phyloP scores from a whole-genome alignment of 2,329 filamentous ascomycete genomes.

The Zasmidium citrigriseum region DNA sequence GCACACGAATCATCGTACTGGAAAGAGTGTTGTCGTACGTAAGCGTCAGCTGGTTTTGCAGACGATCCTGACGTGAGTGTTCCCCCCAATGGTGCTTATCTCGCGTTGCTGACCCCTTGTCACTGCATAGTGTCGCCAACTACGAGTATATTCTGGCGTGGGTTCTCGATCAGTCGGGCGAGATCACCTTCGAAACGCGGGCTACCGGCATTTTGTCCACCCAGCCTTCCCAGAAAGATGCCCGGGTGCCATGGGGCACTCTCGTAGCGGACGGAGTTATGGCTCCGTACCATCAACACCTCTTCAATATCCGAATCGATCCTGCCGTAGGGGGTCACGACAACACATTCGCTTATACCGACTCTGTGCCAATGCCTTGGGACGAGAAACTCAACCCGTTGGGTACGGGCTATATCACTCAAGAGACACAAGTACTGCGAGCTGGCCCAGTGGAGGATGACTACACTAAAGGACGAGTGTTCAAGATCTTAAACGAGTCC shows the following conservation, averaged over 20 bases:
- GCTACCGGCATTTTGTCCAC: conserved; percentile 68
- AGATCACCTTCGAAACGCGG: conserved; percentile 61
- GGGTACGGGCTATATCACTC: conserved; percentile 62
- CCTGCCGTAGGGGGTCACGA: conserved; percentile 60
- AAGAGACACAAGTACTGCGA: conserved; percentile 33
- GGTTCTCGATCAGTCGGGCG: conserved; percentile 64
- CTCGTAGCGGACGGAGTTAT: conserved; percentile 65
- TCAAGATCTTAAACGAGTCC: conserved; percentile 55
- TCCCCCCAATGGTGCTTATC: no score
- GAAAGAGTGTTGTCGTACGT: conserved; percentile 62
- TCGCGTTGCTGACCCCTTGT: no score
- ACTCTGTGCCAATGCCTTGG: conserved; percentile 52
- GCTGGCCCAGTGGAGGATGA: conserved; percentile 28
- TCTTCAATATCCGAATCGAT: conserved; percentile 67
- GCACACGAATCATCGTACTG: conserved; percentile 68
- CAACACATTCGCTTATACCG: conserved; percentile 57
- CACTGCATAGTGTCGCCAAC: conserved; percentile 63
- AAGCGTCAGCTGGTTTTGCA: conserved; percentile 66
- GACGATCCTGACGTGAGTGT: conserved; percentile 67
- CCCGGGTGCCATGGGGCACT: conserved; percentile 54
- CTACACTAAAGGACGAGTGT: conserved; percentile 55
- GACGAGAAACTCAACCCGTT: conserved; percentile 59
- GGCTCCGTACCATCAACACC: conserved; percentile 70
- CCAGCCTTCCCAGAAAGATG: conserved; percentile 57
- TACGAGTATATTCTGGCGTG: conserved; percentile 70